Evolutionary conservation across 148 eudicot genomes (phyloP).

Genomic region (Rhododendron ovatum): DNA sequence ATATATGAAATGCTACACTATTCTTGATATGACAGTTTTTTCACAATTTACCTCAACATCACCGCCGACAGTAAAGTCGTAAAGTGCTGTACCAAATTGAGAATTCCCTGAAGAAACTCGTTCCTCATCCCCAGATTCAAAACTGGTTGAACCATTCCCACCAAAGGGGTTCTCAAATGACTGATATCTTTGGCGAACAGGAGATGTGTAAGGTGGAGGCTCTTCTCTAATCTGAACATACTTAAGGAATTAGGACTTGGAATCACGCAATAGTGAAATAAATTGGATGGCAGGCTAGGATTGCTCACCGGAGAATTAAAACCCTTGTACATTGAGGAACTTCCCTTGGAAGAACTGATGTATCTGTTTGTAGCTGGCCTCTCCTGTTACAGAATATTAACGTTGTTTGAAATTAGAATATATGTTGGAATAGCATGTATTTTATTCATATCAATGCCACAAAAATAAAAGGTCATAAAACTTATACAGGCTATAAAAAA

Average conservation of each 20-base stretch:
- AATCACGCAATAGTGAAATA: not conserved
- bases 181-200: constrained; percentile 56
- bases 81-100: constrained; percentile 73
- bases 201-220: constrained; percentile 79
- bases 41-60: constrained; percentile 76
- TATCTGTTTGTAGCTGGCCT: constrained; percentile 48
- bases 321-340: constrained; percentile 50
- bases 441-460: not conserved
- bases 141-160: constrained; percentile 63
- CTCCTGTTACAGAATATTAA: constrained; percentile 40
- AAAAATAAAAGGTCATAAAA: not conserved
- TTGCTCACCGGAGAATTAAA: constrained; percentile 62
- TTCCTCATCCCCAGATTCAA: constrained; percentile 66
- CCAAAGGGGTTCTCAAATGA: constrained; percentile 89
- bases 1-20: not conserved
- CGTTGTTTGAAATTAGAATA: not conserved
- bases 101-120: constrained; percentile 53
- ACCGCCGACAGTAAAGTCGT: constrained; percentile 97
- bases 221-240: constrained; percentile 68
- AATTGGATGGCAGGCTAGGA: not conserved
- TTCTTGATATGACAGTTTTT: not conserved
- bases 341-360: constrained; percentile 38
- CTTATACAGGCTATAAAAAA: not conserved
- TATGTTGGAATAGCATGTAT: too few relatives aligned
- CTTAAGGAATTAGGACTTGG: constrained; percentile 18